Conservation (phyloP, 2,329 filamentous ascomycete genomes). For the Aspergillus tubingensis region DNA sequence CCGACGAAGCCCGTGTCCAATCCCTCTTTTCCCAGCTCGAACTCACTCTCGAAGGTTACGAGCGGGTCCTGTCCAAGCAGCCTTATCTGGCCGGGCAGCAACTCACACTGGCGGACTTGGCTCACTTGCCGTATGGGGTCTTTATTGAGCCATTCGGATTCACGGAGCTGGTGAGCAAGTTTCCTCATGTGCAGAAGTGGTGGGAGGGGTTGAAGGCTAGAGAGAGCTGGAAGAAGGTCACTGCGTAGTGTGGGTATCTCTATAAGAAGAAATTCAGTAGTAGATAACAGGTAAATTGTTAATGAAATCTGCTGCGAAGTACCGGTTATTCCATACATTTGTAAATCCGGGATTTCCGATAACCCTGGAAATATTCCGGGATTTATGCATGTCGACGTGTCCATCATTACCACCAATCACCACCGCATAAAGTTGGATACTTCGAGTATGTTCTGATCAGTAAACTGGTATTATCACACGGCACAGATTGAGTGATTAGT, state of each 20-base stretch:
- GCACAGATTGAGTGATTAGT: no score
- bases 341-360: no score
- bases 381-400: neutral
- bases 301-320: no score
- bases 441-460: no score
- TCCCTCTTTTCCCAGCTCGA: conserved; percentile 14
- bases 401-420: neutral
- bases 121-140: conserved; percentile 16
- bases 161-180: conserved; percentile 16
- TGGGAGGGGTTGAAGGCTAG: conserved; percentile 17
- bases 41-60: conserved; percentile 18
- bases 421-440: no score
- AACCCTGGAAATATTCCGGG: no score
- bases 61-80: conserved; percentile 23
- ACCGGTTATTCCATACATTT: no score
- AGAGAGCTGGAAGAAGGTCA: conserved; percentile 16
- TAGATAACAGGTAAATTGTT: no score
- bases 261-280: no score
- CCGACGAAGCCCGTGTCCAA: conserved; percentile 17
- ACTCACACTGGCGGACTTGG: conserved; percentile 19
- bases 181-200: conserved; percentile 16
- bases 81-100: conserved; percentile 22
- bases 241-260: neutral
- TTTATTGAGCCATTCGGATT: conserved; percentile 17
- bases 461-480: no score